These are phyloP conservation scores for Botrytis paeoniae DNA, from an alignment of 2,329 filamentous ascomycete species.

Conservation along the genomic window DNA sequence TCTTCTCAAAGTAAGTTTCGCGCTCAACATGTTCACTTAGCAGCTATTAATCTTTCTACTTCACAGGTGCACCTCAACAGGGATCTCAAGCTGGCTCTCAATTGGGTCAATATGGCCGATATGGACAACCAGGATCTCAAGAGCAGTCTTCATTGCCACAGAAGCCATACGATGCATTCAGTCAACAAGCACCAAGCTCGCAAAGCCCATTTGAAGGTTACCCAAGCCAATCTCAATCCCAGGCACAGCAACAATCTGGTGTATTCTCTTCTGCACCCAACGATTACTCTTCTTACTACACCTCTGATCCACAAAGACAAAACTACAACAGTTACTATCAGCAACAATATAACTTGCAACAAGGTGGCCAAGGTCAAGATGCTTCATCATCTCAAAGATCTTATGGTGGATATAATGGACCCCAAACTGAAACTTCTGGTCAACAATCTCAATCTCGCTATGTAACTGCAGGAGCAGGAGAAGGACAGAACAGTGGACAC, in stretches of 20 bases:
- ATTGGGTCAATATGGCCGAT: slow-evolving; percentile 63
- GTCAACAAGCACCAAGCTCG: slow-evolving; percentile 63
- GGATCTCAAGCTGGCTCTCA: slow-evolving; percentile 34
- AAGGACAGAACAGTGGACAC: slow-evolving; percentile 81
- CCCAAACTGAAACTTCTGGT: slow-evolving; percentile 65
- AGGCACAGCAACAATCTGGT: slow-evolving; percentile 57
- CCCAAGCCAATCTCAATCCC: slow-evolving; percentile 56
- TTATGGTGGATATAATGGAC: slow-evolving; percentile 70
- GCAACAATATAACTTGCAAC: slow-evolving; percentile 51
- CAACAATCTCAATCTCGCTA: slow-evolving; percentile 61
- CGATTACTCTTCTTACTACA: slow-evolving; percentile 86
- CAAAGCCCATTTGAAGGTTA: slow-evolving; percentile 62
- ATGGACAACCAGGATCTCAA: slow-evolving; percentile 57
- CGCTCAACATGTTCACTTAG: neutral
- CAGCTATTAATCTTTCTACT: neutral
- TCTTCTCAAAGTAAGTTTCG: slow-evolving; percentile 38
- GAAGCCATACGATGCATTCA: slow-evolving; percentile 87
- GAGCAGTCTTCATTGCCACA: slow-evolving; percentile 61
- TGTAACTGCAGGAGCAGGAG: slow-evolving; percentile 58
- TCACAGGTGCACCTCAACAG: slow-evolving; percentile 31
- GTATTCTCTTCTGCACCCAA: slow-evolving; percentile 70
- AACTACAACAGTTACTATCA: slow-evolving; percentile 72
- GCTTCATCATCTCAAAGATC: slow-evolving; percentile 67
- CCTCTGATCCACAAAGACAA: slow-evolving; percentile 68
- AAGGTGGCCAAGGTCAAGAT: slow-evolving; percentile 64